Evolutionary conservation across 495 filamentous ascomycete genomes (phyloP), one percentile per base, ranked within the genome.

Genomic region (Amniculicola lignicola): DNA sequence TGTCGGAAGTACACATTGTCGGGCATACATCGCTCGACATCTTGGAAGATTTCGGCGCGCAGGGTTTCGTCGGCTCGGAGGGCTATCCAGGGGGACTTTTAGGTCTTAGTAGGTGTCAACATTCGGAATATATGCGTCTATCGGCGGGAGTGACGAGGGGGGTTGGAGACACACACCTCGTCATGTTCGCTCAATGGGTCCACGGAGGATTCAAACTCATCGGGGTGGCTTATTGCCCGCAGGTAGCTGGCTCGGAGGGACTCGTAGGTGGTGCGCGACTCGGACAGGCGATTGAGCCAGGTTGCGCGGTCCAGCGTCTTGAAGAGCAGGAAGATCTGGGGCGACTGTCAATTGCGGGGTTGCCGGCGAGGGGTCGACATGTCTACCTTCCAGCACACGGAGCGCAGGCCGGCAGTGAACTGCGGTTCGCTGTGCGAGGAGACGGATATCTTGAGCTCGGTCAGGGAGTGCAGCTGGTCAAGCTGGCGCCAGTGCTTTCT

Each of bases 1-100:
- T 89, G 80, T 23, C 89, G 90, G 54, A 97, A 99, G 67, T 92
- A 95, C 15, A 80, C 74, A 59, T 95, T 88, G 45, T 99, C 94
- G 15, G 94, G 93, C 75, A 99, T 82, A 66, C 88, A 90, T 55
- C 93, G 77, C 51, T 91, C 87, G 31, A 99, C 88, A 74, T 99
- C 93, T 70, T 97, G 93, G n/a, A 85, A 76, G 25, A 99, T 97
- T 63, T 99, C 93, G 36, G 81, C 81, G 57, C 92, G 82, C 7
- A 93, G 76, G 33, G 82, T 75, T 69, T 96, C 89, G 68, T 97
- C 94, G 46, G 83, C 79, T 40, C 89, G 87, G 37, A 92, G 75
- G 14, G 82, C 81, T 67, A 86, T 81, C 91, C 92, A 97, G 12
- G 92, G 93, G 52, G 92, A 96, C 89, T 92, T 69, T 52, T 31